Percentiles rank a stretch among this genome's conserved stretches.
Conservation (phyloP, 768 basidiomycete genomes). For the Suillus weaverae region DNA sequence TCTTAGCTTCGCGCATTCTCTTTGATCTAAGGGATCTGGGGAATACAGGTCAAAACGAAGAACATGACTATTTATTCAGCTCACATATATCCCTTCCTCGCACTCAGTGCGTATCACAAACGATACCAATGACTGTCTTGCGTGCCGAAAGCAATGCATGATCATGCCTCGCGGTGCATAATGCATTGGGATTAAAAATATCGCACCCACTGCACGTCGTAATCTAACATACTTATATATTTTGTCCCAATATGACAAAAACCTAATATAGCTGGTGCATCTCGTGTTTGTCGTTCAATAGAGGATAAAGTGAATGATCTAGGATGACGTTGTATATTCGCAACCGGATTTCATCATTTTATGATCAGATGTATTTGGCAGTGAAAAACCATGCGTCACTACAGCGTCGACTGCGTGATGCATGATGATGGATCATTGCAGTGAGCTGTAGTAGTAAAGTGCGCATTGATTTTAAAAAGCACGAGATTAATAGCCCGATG, state of each 20-base stretch:
- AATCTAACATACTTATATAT: no score
- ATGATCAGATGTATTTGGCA: background rate
- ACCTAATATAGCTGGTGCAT: background rate
- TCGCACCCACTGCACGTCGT: background rate
- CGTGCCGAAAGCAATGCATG: background rate
- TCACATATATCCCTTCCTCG: background rate
- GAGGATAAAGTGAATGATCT: background rate
- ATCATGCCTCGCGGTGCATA: background rate
- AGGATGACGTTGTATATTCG: background rate
- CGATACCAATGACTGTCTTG: slow-evolving; percentile 3
- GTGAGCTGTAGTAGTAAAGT: no score
- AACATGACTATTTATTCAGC: background rate
- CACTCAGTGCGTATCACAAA: background rate
- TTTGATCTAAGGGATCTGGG: slow-evolving; percentile 6
- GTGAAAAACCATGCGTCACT: background rate
- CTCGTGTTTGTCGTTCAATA: background rate
- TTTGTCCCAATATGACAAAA: background rate
- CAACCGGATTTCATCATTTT: background rate
- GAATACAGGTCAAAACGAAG: background rate
- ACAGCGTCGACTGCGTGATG: no score
- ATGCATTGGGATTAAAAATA: background rate
- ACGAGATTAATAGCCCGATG: no score
- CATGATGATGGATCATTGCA: no score
- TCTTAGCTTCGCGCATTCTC: slow-evolving; percentile 15
- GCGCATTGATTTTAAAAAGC: no score